Evolutionary conservation across 306 rosid species (phyloP).

Genomic region (Lablab purpureus): DNA sequence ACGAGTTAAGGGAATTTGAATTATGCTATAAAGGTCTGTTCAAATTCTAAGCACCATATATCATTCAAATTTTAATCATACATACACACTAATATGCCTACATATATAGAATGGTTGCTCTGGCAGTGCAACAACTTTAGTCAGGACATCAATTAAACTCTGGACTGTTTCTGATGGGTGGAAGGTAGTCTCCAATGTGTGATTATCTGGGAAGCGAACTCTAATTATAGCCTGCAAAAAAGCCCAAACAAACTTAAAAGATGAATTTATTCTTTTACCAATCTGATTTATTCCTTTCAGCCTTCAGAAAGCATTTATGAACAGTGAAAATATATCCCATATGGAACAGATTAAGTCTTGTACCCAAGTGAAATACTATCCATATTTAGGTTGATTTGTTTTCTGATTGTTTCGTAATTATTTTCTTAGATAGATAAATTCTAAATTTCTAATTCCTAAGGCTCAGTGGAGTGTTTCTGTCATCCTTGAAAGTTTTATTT

Average conservation of each 20-base stretch:
- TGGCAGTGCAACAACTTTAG: constrained; percentile 75
- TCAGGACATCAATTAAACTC: constrained; percentile 75
- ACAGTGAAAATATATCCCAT: background rate
- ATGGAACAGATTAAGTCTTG: background rate
- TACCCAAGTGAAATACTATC: background rate
- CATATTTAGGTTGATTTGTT: background rate
- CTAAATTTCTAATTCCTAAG: background rate
- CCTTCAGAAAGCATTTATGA: constrained; percentile 20
- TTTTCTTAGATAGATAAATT: background rate
- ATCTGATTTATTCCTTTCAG: constrained; percentile 15
- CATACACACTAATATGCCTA: constrained; percentile 53
- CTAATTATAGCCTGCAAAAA: constrained; percentile 81
- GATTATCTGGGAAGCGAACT: constrained; percentile 91
- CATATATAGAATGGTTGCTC: constrained; percentile 82
- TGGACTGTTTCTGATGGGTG: constrained; percentile 86
- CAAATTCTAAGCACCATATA: background rate
- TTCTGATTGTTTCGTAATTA: background rate
- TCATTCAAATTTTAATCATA: constrained; percentile 6
- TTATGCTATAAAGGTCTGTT: background rate
- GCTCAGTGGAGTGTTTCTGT: background rate
- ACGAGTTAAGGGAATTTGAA: constrained; percentile 1
- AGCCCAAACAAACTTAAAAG: constrained; percentile 28
- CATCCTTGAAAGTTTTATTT: background rate
- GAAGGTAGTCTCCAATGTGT: constrained; percentile 85
- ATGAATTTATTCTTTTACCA: background rate